phyloP scores from a whole-genome alignment of 139 green algal species.

The Tetradesmus obliquus region DNA sequence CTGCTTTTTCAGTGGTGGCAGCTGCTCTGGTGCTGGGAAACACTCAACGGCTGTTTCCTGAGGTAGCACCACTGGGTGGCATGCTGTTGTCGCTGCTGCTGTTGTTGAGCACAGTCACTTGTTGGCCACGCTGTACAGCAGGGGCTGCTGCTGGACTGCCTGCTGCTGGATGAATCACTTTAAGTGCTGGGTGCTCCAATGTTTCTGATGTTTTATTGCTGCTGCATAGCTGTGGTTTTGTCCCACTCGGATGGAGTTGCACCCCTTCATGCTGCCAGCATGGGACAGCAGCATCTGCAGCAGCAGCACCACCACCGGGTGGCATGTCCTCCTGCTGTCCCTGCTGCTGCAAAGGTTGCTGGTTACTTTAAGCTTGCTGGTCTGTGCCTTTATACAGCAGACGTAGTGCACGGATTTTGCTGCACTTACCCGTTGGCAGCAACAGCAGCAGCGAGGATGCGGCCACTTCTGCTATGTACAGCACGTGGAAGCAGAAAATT shows the following conservation, averaged over 20 bases:
- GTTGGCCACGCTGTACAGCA: neutral
- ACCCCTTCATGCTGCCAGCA: neutral
- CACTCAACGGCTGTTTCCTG: neutral
- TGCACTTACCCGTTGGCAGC: neutral
- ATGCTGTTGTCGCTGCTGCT: neutral
- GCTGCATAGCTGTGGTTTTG: neutral
- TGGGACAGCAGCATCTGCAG: neutral
- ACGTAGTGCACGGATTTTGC: neutral
- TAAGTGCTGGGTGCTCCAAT: too few relatives aligned
- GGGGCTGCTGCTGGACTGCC: neutral
- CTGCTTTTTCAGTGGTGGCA: neutral
- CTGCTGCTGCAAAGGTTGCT: neutral
- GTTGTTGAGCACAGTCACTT: neutral
- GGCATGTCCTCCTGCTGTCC: neutral
- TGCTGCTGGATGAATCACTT: neutral
- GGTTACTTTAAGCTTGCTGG: neutral
- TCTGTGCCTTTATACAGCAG: neutral
- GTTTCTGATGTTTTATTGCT: neutral
- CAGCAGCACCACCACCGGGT: neutral
- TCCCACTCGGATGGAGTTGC: neutral
- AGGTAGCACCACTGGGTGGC: neutral
- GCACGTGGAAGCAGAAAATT: neutral
- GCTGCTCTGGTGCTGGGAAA: slow-evolving; percentile 35
- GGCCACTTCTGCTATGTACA: neutral
- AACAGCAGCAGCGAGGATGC: neutral